These are phyloP conservation scores for Talaromyces nanjingensis DNA, from an alignment of 495 filamentous ascomycete species.

Conservation along the genomic window DNA sequence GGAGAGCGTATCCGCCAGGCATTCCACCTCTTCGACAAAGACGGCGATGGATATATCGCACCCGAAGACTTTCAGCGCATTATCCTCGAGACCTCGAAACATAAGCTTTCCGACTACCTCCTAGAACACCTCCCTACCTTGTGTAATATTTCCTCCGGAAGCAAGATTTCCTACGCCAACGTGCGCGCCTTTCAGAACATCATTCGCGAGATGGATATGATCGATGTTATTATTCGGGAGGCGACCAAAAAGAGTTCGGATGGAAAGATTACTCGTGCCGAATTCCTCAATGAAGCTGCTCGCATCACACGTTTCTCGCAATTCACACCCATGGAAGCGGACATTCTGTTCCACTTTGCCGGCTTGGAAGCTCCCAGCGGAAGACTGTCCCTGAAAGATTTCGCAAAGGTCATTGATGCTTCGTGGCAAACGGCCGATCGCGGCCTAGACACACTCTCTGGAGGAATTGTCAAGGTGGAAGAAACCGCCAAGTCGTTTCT, in stretches of 20 bases:
- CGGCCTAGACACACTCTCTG: conserved; percentile 28
- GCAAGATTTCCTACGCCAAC: conserved; percentile 94
- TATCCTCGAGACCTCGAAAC: conserved; percentile 83
- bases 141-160: conserved; percentile 88
- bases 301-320: conserved; percentile 84
- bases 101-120: conserved; percentile 96
- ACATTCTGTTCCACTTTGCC: conserved; percentile 98
- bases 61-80: conserved; percentile 95
- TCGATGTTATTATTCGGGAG: conserved; percentile 83
- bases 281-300: conserved; percentile 93
- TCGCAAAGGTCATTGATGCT: conserved; percentile 89
- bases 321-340: conserved; percentile 97
- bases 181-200: conserved; percentile 96
- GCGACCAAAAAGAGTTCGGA: conserved; percentile 78
- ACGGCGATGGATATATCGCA: conserved; percentile 95
- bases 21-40: conserved; percentile 85
- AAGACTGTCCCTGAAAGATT: conserved; percentile 73
- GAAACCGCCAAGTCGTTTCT: conserved; percentile 51
- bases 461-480: conserved; percentile 33
- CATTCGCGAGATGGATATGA: conserved; percentile 94
- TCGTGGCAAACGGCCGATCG: conserved; percentile 63
- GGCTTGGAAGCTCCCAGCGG: conserved; percentile 84
- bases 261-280: conserved; percentile 85
- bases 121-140: conserved; percentile 89
- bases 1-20: conserved; percentile 93